Percentiles rank a stretch among this genome's conserved stretches.
These are phyloP conservation scores for Gossypium lobatum DNA, from an alignment of 441 rosid genomes.

Conservation along the genomic window DNA sequence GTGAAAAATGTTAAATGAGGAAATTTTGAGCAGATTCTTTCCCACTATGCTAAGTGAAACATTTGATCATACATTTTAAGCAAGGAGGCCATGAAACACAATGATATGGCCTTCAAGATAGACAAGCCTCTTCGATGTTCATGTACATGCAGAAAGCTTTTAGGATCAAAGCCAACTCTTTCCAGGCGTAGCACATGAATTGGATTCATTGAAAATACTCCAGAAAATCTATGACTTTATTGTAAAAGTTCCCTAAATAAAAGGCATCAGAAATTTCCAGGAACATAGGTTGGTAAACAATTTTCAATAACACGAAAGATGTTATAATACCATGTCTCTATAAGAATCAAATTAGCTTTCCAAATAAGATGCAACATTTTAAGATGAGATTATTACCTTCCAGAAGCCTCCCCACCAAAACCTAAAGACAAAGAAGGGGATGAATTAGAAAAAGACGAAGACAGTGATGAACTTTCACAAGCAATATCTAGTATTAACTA, in stretches of 20 bases:
- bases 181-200: background rate
- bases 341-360: background rate
- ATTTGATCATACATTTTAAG: background rate
- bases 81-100: background rate
- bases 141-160: background rate
- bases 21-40: background rate
- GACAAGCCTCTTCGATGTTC: background rate
- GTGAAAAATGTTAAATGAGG: background rate
- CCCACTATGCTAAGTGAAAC: background rate
- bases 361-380: background rate
- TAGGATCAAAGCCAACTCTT: background rate
- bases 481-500: background rate
- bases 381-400: conserved; percentile 59
- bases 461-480: background rate
- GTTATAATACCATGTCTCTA: background rate
- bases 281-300: background rate
- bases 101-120: background rate
- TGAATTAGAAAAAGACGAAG: conserved; percentile 13
- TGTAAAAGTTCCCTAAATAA: background rate
- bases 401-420: conserved; percentile 99
- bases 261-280: background rate
- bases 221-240: background rate
- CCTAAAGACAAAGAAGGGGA: conserved; percentile 39
- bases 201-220: background rate
- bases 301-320: conserved; percentile 3